Evolutionary conservation across 257 asterid genomes (phyloP).

Genomic region (Gardenia jasminoides): DNA sequence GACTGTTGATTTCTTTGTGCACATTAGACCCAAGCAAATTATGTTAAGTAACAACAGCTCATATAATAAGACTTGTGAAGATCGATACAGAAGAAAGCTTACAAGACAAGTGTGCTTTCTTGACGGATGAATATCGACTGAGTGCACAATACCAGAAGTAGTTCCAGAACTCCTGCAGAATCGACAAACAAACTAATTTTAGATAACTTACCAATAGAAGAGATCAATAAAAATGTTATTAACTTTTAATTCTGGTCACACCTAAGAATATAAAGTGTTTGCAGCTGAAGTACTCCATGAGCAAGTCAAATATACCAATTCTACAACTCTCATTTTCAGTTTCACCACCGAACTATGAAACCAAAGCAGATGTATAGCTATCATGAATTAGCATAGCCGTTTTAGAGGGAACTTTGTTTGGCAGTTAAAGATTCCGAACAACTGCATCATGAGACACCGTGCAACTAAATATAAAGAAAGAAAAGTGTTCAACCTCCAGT

Average conservation of each 20-base stretch:
- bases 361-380: neutral
- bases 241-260: neutral
- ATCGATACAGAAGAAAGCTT: conserved; percentile 25
- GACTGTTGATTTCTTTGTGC: neutral
- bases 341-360: neutral
- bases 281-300: neutral
- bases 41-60: neutral
- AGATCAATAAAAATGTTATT: neutral
- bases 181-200: neutral
- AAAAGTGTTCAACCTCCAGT: neutral
- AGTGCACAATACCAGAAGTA: conserved; percentile 74
- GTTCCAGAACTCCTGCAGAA: conserved; percentile 49
- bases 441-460: neutral
- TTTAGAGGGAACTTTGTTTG: neutral
- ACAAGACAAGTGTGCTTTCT: conserved; percentile 92
- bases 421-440: neutral
- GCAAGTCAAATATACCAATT: neutral
- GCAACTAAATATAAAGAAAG: too few relatives aligned
- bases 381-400: neutral
- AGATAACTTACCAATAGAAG: neutral
- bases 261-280: neutral
- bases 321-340: neutral
- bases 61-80: neutral
- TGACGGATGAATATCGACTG: conserved; percentile 83
- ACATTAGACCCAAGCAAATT: neutral